Percentiles rank a stretch among this genome's conserved stretches.
Conservation (phyloP, 2,329 filamentous ascomycete species). For the Aschersonia sp. region DNA sequence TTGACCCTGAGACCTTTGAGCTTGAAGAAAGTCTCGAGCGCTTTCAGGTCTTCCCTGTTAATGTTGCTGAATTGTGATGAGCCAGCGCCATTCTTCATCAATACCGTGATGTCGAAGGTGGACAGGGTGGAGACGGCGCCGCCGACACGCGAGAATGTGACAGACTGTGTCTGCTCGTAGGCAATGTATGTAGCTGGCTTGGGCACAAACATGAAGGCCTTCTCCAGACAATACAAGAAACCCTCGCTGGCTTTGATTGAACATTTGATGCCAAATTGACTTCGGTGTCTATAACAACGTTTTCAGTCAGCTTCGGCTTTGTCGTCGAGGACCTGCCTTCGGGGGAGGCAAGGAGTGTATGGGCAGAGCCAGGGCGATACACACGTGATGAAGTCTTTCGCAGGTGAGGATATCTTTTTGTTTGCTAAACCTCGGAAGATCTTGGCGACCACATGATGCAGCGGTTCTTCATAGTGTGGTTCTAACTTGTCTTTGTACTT, state of each 20-base stretch:
- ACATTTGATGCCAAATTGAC: conserved; percentile 93
- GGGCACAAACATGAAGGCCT: conserved; percentile 97
- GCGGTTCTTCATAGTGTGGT: conserved; percentile 81
- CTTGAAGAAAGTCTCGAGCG: conserved; percentile 95
- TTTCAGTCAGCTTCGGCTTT: not conserved
- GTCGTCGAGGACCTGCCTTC: not conserved
- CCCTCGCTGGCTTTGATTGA: conserved; percentile 99
- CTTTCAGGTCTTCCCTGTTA: conserved; percentile 93
- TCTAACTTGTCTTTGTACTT: conserved; percentile 84
- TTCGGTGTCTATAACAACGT: conserved; percentile 51
- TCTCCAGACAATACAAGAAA: conserved; percentile 91
- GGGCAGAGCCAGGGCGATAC: conserved; percentile 9
- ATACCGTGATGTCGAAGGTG: conserved; percentile 93
- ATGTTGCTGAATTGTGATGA: conserved; percentile 99
- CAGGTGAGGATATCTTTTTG: conserved; percentile 89
- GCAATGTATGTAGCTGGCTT: conserved; percentile 96
- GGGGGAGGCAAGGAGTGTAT: not conserved
- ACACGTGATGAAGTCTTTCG: conserved; percentile 79
- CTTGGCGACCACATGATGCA: conserved; percentile 86
- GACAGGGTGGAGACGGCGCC: conserved; percentile 87
- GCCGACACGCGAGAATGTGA: conserved; percentile 92
- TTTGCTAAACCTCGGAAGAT: conserved; percentile 90
- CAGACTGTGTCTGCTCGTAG: conserved; percentile 80
- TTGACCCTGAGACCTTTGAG: conserved; percentile 89
- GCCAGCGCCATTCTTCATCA: conserved; percentile 71